These are phyloP conservation scores for Saccharata proteae DNA, from an alignment of 2,329 filamentous ascomycete genomes.

Conservation along the genomic window DNA sequence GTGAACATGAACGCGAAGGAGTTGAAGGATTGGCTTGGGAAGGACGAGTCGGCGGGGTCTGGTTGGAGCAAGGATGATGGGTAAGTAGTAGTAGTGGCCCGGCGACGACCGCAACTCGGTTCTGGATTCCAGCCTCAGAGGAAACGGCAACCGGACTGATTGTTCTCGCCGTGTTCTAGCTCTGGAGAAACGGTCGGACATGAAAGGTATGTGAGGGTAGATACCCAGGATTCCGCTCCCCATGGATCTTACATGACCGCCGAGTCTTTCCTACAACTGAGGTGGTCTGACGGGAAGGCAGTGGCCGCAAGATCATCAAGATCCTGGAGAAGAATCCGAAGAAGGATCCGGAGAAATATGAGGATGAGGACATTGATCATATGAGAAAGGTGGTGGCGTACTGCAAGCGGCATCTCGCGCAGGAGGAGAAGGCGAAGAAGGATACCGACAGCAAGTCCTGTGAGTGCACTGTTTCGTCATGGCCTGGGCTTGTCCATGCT, in stretches of 20 bases:
- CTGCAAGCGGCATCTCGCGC: slow-evolving; percentile 54
- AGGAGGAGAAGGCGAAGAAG: slow-evolving; percentile 47
- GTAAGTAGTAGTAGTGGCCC: not conserved
- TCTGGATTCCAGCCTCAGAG: not conserved
- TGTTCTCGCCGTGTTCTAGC: slow-evolving; percentile 10
- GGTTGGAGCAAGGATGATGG: slow-evolving; percentile 46
- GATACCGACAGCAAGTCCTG: slow-evolving; percentile 42
- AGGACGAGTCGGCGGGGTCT: slow-evolving; percentile 43
- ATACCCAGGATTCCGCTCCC: not conserved
- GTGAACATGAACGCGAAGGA: slow-evolving; percentile 55
- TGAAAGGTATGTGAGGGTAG: slow-evolving; percentile 31
- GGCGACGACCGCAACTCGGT: not conserved
- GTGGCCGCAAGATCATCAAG: slow-evolving; percentile 50
- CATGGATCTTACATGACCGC: not conserved
- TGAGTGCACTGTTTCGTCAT: slow-evolving; percentile 39
- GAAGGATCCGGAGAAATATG: slow-evolving; percentile 45
- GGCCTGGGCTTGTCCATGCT: not conserved
- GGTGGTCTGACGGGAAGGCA: slow-evolving; percentile 15
- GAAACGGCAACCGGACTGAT: slow-evolving; percentile 18
- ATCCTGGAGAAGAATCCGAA: slow-evolving; percentile 51
- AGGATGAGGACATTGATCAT: slow-evolving; percentile 44
- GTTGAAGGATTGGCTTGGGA: slow-evolving; percentile 49
- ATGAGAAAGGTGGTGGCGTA: slow-evolving; percentile 54
- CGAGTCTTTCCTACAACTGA: too few relatives aligned
- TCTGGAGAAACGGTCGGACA: slow-evolving; percentile 53